Evolutionary conservation across 2,329 filamentous ascomycete species (phyloP), one percentile per base, ranked within the genome.

Genomic region (Elsinoe fawcettii): DNA sequence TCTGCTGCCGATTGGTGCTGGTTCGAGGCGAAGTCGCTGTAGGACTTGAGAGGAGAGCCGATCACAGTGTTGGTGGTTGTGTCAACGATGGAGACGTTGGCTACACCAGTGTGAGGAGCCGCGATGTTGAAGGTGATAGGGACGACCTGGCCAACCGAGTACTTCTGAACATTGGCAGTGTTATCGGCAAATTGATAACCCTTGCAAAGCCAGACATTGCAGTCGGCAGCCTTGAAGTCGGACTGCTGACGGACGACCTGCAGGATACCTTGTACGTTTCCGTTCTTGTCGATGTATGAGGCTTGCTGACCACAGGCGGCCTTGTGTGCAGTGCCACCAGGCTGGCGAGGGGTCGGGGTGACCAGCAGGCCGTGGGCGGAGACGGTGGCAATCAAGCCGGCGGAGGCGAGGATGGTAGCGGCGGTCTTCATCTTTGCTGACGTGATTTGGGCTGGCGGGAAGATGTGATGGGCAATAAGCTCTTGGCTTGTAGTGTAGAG

Each of bases 51-150:
- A n/a, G 77, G 75, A 47, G 69, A 59, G 36, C 80, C 80, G 23
- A 85, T 73, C 59, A 81, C 67, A 25, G 66, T 71, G 70, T 82
- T 78, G 61, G 74, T 75, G 34, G 72, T 70, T 9, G 76, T 78
- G 64, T 80, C 74, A 62, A 85, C 75, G 53, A 85, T 75, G 18
- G 77, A 81, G 39, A 85, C 78, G 67, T 84, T 84, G 63, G 79
- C 79, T 8, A 69, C 67, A 58, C 80, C 80, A 12, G 75, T 76
- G 70, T 83, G 80, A 16, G 78, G 79, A 37, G 77, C 77, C 36
- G 70, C 70, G 65, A 80, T 74, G 60, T 76, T 71, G 63, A 78
- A 73, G 30, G 60, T 68, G 61, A 80, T 70, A 23, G 69, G 63
- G 32, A 81, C 69, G 32, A 66, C 67, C 66, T 80, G 68, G 60